Evolutionary conservation across 129 eudicot species (phyloP).

Genomic region (Flaveria brownii): DNA sequence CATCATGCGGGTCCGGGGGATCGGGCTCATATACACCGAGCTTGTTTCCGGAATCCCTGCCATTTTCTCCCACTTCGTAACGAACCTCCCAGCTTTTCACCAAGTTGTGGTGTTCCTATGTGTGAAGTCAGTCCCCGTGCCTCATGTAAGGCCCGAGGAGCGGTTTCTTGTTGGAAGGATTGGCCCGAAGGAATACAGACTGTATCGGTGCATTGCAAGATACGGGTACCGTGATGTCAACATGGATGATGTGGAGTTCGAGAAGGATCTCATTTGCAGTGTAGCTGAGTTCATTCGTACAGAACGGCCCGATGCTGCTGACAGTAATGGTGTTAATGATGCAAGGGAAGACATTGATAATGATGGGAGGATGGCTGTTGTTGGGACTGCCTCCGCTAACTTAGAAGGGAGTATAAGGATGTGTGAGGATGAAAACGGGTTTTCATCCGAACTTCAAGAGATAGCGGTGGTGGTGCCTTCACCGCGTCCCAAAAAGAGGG

Average conservation of each 20-base stretch:
- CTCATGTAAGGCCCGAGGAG: slow-evolving; percentile 79
- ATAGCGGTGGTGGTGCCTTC: slow-evolving; percentile 33
- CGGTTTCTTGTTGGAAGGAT: slow-evolving; percentile 78
- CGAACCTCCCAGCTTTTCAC: slow-evolving; percentile 89
- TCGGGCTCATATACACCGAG: slow-evolving; percentile 79
- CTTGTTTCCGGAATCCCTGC: slow-evolving; percentile 86
- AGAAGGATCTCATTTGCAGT: slow-evolving; percentile 77
- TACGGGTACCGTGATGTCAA: slow-evolving; percentile 75
- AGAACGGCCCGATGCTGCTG: slow-evolving; percentile 31
- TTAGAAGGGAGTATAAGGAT: slow-evolving; percentile 35
- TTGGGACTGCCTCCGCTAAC: slow-evolving; percentile 55
- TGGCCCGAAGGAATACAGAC: slow-evolving; percentile 70
- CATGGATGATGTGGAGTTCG: slow-evolving; percentile 67
- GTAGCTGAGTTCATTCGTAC: slow-evolving; percentile 74
- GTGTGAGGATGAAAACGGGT: slow-evolving; percentile 38
- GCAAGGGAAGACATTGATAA: slow-evolving; percentile 39
- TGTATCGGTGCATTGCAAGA: slow-evolving; percentile 76
- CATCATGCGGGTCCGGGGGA: slow-evolving; percentile 74
- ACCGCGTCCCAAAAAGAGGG: slow-evolving; percentile 54
- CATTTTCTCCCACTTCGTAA: slow-evolving; percentile 79
- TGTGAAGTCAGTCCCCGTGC: slow-evolving; percentile 81
- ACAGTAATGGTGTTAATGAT: slow-evolving; percentile 9
- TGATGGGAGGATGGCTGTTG: slow-evolving; percentile 58
- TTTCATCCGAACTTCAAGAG: slow-evolving; percentile 35
- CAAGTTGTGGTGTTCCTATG: slow-evolving; percentile 75